Base-by-base conservation (phyloP, 2,329 filamentous ascomycete species). In the Penicillium aurantiogriseum region DNA sequence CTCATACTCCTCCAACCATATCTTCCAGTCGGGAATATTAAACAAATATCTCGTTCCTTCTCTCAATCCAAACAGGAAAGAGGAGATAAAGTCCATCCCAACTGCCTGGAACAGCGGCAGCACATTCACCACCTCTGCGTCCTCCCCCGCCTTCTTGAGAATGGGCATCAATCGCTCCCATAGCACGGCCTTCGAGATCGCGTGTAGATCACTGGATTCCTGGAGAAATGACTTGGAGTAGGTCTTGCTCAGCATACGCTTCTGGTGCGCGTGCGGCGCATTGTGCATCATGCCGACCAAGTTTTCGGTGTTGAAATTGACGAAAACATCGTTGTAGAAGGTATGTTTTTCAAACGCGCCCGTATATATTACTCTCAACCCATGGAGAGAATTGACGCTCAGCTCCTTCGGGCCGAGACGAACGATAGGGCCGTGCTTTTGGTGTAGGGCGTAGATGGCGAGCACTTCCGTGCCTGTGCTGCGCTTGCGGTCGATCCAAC, bases 151-250 rank as follows among this genome's bases (percentile, higher is more conserved):
- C 48, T 65, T 9, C 27, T 63, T 48, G 55, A 84, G 55, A 58
- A 80, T 51, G 5, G 87, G 86, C 4, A 89, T 72, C n/a, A n/a
- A n/a, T n/a, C n/a, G n/a, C n/a, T 77, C 71, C 57, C 81, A 81
- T 2, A 91, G 61, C 21, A 91, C 80, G 9, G 69, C 68, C 2
- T 78, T 71, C 4, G 83, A 79, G 62, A 89, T 83, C 0, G 71
- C 75, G 0, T 75, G 73, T 11, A 88, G 71, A 1, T 85, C 77
- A 0, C 75, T 67, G 5, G 86, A 89, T 5, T 77, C 76, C 57
- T 84, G 82, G 36, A 92, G 76, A 48, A 79, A 84, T 0, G 88
- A 89, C 69, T 92, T 92, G 51, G 88, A 90, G 75, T 91, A 92
- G 51, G 88, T 81, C 63, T 89, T 84, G 54, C 86, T 87, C 25